Conservation (phyloP, 2,329 filamentous ascomycete genomes). For the Malbranchea zuffiana region DNA sequence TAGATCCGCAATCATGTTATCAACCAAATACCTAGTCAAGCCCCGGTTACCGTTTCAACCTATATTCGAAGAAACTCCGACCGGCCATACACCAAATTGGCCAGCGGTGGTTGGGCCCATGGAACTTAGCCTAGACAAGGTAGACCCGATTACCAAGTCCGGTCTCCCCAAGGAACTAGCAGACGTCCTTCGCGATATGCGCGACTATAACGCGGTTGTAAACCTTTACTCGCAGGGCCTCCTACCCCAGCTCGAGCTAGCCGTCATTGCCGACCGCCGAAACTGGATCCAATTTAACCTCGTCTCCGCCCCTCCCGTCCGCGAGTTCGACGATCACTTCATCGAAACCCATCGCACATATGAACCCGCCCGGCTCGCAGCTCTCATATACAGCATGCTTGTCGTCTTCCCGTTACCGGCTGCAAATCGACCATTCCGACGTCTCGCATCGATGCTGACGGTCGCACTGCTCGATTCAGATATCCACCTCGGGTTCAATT, state of each 20-base stretch:
- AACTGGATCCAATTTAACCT: conserved; percentile 31
- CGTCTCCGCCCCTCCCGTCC: conserved; percentile 22
- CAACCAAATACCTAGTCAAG: conserved; percentile 18
- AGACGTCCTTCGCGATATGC: conserved; percentile 18
- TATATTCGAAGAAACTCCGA: conserved; percentile 16
- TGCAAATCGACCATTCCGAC: conserved; percentile 27
- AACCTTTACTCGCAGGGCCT: conserved; percentile 18
- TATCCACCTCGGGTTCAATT: conserved; percentile 12
- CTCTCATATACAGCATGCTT: conserved; percentile 28
- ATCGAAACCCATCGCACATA: conserved; percentile 19
- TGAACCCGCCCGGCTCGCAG: conserved; percentile 28
- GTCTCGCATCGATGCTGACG: conserved; percentile 22
- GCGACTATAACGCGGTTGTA: conserved; percentile 20
- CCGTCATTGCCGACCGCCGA: conserved; percentile 25
- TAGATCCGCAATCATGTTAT: conserved; percentile 19
- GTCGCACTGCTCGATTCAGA: conserved; percentile 18
- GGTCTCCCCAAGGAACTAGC: conserved; percentile 10
- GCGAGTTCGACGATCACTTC: conserved; percentile 15
- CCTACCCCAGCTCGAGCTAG: conserved; percentile 13
- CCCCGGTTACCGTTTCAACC: conserved; percentile 19
- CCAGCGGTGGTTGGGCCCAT: conserved; percentile 10
- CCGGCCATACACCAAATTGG: conserved; percentile 16
- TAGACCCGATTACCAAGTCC: conserved; percentile 6
- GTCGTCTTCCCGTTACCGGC: conserved; percentile 32
- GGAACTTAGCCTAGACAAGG: not conserved